Conservation (phyloP, 2,329 filamentous ascomycete species). For the Fusarium agapanthi region DNA sequence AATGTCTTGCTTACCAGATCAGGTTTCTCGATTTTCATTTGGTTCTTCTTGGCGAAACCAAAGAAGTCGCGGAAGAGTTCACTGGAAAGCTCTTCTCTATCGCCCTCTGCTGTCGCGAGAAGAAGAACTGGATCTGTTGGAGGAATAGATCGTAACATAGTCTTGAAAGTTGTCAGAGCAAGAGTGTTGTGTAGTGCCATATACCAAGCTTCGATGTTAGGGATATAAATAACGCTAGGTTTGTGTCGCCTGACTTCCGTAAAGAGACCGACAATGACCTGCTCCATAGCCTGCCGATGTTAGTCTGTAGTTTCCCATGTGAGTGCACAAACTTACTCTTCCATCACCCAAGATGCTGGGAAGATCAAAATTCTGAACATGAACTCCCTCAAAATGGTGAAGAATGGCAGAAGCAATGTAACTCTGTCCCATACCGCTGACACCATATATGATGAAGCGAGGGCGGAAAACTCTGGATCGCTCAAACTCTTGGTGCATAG, state of each 20-base stretch:
- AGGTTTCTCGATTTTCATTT: conserved; percentile 75
- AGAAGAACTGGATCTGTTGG: conserved; percentile 90
- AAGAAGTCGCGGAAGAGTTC: conserved; percentile 81
- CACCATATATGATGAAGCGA: conserved; percentile 82
- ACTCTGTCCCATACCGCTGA: conserved; percentile 89
- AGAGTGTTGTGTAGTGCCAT: conserved; percentile 67
- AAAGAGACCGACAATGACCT: conserved; percentile 89
- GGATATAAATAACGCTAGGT: conserved; percentile 94
- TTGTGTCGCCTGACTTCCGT: conserved; percentile 93
- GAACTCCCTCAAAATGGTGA: conserved; percentile 90
- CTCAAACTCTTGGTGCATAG: conserved; percentile 80
- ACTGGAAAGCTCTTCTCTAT: conserved; percentile 67
- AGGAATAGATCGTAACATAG: conserved; percentile 82
- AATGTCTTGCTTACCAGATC: conserved; percentile 59
- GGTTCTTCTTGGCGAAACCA: conserved; percentile 82
- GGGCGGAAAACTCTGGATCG: conserved; percentile 88
- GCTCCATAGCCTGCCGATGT: conserved; percentile 72
- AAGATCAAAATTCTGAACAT: conserved; percentile 94
- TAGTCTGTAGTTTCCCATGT: conserved; percentile 18
- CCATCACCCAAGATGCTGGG: conserved; percentile 87
- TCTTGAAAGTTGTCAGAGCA: conserved; percentile 82
- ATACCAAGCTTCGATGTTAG: conserved; percentile 90
- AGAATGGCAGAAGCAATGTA: conserved; percentile 87
- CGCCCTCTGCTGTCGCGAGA: conserved; percentile 82
- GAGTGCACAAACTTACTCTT: conserved; percentile 61